Evolutionary conservation across 495 filamentous ascomycete genomes (phyloP).

Genomic region (Hypoxylon subgilvum): DNA sequence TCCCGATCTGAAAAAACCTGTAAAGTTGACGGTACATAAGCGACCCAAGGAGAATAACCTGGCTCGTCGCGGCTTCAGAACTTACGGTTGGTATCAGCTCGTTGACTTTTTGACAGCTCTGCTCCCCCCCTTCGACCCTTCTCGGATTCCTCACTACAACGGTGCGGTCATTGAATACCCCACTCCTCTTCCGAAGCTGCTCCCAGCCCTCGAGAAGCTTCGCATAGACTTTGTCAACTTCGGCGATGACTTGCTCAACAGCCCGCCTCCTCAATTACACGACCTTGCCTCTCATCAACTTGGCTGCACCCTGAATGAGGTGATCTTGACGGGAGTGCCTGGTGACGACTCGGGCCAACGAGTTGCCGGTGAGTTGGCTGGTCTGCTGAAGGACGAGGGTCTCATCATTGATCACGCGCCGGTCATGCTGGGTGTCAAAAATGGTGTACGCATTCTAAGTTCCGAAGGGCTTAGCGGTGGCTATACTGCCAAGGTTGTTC

Average conservation of each 20-base stretch:
- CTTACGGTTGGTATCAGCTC: constrained; percentile 56
- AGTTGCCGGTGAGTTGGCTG: constrained; percentile 44
- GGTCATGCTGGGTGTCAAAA: constrained; percentile 41
- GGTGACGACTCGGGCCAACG: constrained; percentile 42
- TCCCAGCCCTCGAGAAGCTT: constrained; percentile 49
- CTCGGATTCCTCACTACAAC: not conserved
- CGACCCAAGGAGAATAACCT: constrained; percentile 45
- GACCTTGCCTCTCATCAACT: constrained; percentile 50
- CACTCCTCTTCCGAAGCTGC: constrained; percentile 43
- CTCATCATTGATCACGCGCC: constrained; percentile 46
- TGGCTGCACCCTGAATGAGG: constrained; percentile 51
- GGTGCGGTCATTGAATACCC: not conserved
- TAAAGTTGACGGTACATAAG: constrained; percentile 40
- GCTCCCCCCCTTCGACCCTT: constrained; percentile 45
- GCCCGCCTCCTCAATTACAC: constrained; percentile 42
- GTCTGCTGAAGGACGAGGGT: constrained; percentile 54
- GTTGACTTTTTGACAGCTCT: constrained; percentile 52
- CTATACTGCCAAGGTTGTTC: constrained; percentile 41
- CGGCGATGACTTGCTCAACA: constrained; percentile 41
- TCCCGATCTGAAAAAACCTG: constrained; percentile 39
- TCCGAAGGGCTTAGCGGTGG: constrained; percentile 21
- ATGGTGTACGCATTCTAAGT: constrained; percentile 37
- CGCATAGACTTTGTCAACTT: constrained; percentile 59
- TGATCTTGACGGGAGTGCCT: constrained; percentile 51
- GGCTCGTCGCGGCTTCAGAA: constrained; percentile 50